A percentile compares a stretch with the other conserved stretches of the same genome.
phyloP scores from a whole-genome alignment of 257 asterid species.

The Euphrasia confusa region DNA sequence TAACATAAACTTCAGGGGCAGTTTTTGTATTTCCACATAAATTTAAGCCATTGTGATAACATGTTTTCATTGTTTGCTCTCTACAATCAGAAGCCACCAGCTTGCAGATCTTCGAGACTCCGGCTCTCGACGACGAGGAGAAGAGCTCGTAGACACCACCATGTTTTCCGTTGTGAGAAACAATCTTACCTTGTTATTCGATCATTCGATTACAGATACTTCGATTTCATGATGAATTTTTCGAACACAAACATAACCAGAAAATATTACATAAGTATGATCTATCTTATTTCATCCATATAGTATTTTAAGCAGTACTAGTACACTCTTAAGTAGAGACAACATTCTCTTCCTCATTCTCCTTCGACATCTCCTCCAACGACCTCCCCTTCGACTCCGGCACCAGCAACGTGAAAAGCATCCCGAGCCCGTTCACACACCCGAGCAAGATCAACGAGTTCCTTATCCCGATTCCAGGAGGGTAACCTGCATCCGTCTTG shows the following conservation, averaged over 20 bases:
- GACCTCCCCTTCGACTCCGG: slow-evolving; percentile 56
- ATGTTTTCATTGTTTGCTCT: background rate
- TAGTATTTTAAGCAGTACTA: too few relatives aligned
- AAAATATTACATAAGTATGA: too few relatives aligned
- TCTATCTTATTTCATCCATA: too few relatives aligned
- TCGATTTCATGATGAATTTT: too few relatives aligned
- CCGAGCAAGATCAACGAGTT: slow-evolving; percentile 14
- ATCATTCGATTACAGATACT: too few relatives aligned
- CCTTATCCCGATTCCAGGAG: slow-evolving; percentile 11
- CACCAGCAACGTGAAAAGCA: slow-evolving; percentile 47
- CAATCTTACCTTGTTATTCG: too few relatives aligned
- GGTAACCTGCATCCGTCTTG: slow-evolving; percentile 16
- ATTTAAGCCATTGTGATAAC: background rate
- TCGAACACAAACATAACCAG: too few relatives aligned
- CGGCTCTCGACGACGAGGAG: slow-evolving; percentile 14
- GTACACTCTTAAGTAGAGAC: background rate
- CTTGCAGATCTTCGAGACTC: slow-evolving; percentile 18
- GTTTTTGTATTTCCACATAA: background rate
- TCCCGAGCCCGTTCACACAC: slow-evolving; percentile 38
- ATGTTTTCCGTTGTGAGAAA: too few relatives aligned
- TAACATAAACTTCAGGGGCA: background rate
- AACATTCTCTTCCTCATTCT: slow-evolving; percentile 32
- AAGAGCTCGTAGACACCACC: slow-evolving; percentile 12
- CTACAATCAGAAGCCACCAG: slow-evolving; percentile 24
- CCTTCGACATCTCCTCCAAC: slow-evolving; percentile 46